These are phyloP conservation scores for Melampsora occidentalis DNA, from an alignment of 1,284 basidiomycete species.

Conservation along the genomic window DNA sequence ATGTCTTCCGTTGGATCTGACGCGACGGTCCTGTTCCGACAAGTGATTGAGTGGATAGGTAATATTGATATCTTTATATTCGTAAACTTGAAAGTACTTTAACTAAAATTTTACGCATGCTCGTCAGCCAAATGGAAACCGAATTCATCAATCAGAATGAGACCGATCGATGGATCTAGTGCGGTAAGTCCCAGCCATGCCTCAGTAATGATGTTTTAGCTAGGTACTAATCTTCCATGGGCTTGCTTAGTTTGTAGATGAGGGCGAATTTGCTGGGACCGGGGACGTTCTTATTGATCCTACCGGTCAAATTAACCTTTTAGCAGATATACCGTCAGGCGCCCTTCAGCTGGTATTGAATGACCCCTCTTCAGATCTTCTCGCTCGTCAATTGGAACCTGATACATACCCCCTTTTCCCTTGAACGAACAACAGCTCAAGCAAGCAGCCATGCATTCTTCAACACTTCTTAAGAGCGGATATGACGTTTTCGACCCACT, in stretches of 20 bases:
- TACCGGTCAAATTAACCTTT: conserved; percentile 31
- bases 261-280: conserved; percentile 61
- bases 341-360: conserved; percentile 31
- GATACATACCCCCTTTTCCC: background rate
- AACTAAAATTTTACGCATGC: background rate
- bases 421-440: conserved; percentile 11
- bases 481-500: conserved; percentile 26
- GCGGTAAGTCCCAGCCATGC: conserved; percentile 15
- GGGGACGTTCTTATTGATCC: conserved; percentile 31
- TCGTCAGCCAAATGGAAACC: conserved; percentile 30
- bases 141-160: conserved; percentile 24
- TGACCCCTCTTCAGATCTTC: background rate
- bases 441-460: conserved; percentile 20
- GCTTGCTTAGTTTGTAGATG: conserved; percentile 10
- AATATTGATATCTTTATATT: background rate
- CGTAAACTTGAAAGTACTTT: background rate
- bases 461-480: conserved; percentile 17
- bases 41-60: conserved; percentile 42
- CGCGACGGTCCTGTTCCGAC: conserved; percentile 22
- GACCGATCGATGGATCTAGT: conserved; percentile 17
- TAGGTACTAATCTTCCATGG: background rate
- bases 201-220: background rate
- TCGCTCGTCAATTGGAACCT: background rate
- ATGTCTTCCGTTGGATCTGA: conserved; percentile 16
- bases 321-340: conserved; percentile 20